phyloP scores from a whole-genome alignment of 768 basidiomycete genomes.

The Pleurotus salmoneostramineus region DNA sequence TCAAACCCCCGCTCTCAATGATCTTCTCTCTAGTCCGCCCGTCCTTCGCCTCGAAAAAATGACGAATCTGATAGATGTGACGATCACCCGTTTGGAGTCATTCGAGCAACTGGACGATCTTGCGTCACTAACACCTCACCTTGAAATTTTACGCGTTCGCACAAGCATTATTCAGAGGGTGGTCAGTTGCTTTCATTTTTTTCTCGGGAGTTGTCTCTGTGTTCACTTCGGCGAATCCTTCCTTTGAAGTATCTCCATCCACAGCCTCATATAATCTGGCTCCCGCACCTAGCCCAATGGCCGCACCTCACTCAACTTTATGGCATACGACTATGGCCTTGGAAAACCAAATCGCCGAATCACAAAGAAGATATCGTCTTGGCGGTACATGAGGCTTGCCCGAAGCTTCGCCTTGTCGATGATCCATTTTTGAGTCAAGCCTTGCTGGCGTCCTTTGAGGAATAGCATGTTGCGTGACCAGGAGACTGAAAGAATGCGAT shows the following conservation, averaged over 20 bases:
- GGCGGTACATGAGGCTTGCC: no score
- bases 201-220: not conserved
- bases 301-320: not conserved
- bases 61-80: not conserved
- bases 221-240: not conserved
- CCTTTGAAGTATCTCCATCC: not conserved
- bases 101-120: not conserved
- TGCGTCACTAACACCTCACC: not conserved
- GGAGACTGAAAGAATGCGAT: no score
- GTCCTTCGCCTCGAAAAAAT: not conserved
- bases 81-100: not conserved
- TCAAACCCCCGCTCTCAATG: not conserved
- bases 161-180: not conserved
- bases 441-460: no score
- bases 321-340: not conserved
- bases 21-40: not conserved
- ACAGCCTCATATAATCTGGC: not conserved
- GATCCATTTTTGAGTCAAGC: no score
- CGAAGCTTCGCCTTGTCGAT: no score
- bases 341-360: no score
- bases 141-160: not conserved
- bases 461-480: no score
- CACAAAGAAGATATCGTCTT: no score
- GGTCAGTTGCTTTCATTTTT: not conserved
- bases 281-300: not conserved